Conservation (phyloP, 768 basidiomycete species). For the Russula earlei region DNA sequence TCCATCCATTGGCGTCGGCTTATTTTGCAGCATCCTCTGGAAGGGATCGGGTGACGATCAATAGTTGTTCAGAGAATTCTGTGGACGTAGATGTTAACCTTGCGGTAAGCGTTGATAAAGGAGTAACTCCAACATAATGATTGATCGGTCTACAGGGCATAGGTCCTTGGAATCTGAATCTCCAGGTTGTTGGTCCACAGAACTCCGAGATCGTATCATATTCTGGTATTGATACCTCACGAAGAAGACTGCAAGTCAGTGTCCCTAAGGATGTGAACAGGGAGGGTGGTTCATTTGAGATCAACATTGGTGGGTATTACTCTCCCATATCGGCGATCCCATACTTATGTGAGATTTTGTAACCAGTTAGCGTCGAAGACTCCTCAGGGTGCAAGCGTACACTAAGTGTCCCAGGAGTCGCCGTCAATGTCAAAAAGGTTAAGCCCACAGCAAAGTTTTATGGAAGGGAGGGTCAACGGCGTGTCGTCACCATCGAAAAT, state of each 20-base stretch:
- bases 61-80: slow-evolving; percentile 68
- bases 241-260: slow-evolving; percentile 50
- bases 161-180: slow-evolving; percentile 80
- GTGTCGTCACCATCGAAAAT: slow-evolving; percentile 61
- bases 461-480: slow-evolving; percentile 47
- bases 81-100: slow-evolving; percentile 78
- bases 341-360: slow-evolving; percentile 13
- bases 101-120: slow-evolving; percentile 37
- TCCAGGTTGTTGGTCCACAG: slow-evolving; percentile 70
- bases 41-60: slow-evolving; percentile 47
- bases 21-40: slow-evolving; percentile 45
- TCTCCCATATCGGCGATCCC: neutral
- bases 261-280: slow-evolving; percentile 58
- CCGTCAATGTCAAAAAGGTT: slow-evolving; percentile 81
- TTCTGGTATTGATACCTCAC: slow-evolving; percentile 43
- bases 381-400: slow-evolving; percentile 76
- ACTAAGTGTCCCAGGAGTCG: slow-evolving; percentile 65
- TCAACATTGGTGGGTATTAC: slow-evolving; percentile 53
- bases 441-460: slow-evolving; percentile 88
- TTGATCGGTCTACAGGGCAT: slow-evolving; percentile 48
- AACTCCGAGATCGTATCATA: slow-evolving; percentile 51
- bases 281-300: slow-evolving; percentile 69
- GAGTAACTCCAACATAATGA: neutral
- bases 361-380: slow-evolving; percentile 76
- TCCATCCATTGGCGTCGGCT: slow-evolving; percentile 81